Evolutionary conservation across 306 rosid genomes (phyloP), one percentile per base, ranked within the genome.

Genomic region (Datisca glomerata): DNA sequence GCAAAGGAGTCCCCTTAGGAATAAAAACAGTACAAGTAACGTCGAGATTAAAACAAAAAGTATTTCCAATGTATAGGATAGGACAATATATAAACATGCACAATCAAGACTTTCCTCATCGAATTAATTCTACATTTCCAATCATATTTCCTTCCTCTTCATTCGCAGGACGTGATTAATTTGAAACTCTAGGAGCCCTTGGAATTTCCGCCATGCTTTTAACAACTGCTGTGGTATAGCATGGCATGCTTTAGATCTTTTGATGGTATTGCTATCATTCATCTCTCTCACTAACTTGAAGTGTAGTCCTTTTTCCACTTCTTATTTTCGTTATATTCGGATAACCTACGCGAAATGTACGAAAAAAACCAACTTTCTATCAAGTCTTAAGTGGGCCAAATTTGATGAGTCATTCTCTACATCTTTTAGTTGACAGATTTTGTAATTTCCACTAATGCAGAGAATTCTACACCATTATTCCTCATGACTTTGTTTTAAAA

Each of bases 141-240:
- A 42, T 56, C 41, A 27, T 41, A n/a, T 53, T 59, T 47, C 37
- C 36, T 43, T 43, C 47, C 29, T 51, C 25, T 70, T 45, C n/a
- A 65, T 60, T 73, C 61, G 43, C 89, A 89, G 97, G 97, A 56
- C 97, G 83, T 53, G 97, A 94, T 52, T 79, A 89, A 59, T 83
- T 89, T 55, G 93, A 89, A 81, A 83, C 94, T 47, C 54, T 89
- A 18, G 97, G 94, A 45, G 89, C 94, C 57, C 86, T 89, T 44
- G 94, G 93, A 67, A 89, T 89, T 71, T 83, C 94, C 21, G 57
- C 68, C 57, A 77, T 83, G 93, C 89, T 89, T 65, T 63, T 89
- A 61, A 79, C 55, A 4, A 89, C 97, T 15, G 78, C 89, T 31
- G 93, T 51, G 94, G 97, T 54, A 83, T 83, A 67, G 94, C 86